Evolutionary conservation across 371 early-diverging fungal genomes (phyloP).

Genomic region (Mucor velutinosus): DNA sequence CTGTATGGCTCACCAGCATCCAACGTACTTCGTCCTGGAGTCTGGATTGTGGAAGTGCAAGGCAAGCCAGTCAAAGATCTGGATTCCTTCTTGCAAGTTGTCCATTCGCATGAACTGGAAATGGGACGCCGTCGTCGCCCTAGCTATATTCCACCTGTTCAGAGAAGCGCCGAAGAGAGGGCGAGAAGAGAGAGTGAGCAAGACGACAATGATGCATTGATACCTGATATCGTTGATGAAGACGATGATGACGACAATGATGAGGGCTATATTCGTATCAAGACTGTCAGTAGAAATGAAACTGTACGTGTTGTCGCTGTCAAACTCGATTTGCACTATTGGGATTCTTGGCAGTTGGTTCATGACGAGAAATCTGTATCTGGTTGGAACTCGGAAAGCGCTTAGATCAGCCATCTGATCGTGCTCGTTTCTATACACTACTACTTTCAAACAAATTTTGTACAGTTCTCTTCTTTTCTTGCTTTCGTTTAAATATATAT

Average conservation of each 20-base stretch:
- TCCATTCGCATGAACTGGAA: slow-evolving; percentile 37
- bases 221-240: slow-evolving; percentile 8
- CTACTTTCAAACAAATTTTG: not conserved
- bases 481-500: not conserved
- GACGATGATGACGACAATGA: slow-evolving; percentile 25
- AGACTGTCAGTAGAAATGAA: slow-evolving; percentile 60
- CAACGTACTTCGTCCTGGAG: slow-evolving; percentile 63
- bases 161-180: slow-evolving; percentile 14
- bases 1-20: slow-evolving; percentile 76
- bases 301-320: slow-evolving; percentile 64
- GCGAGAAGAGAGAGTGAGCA: slow-evolving; percentile 35
- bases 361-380: slow-evolving; percentile 52
- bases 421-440: not conserved
- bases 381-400: slow-evolving; percentile 61
- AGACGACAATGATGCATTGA: slow-evolving; percentile 20
- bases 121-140: slow-evolving; percentile 30
- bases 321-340: slow-evolving; percentile 72
- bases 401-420: slow-evolving; percentile 13
- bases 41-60: slow-evolving; percentile 76
- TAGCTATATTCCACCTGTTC: slow-evolving; percentile 39
- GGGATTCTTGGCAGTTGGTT: slow-evolving; percentile 72
- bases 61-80: slow-evolving; percentile 45
- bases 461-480: not conserved
- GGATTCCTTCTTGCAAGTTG: slow-evolving; percentile 53
- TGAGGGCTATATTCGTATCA: slow-evolving; percentile 65